Conservation (phyloP, 345 rosid genomes). For the Syzygium aqueum region DNA sequence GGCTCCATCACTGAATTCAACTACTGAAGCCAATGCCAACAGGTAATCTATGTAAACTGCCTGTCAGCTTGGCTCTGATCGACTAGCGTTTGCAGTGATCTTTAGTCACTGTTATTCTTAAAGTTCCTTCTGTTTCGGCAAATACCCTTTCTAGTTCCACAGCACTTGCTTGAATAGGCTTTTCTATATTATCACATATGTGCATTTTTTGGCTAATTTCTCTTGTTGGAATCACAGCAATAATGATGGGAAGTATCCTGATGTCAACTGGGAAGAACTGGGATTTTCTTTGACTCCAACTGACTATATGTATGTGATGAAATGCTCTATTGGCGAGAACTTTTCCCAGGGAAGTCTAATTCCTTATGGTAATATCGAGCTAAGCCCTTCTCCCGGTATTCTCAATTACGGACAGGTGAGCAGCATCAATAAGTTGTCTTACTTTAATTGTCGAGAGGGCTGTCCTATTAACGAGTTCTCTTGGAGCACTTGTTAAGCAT, state of each 20-base stretch:
- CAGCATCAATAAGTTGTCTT: neutral
- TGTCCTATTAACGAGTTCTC: neutral
- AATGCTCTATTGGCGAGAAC: constrained; percentile 7
- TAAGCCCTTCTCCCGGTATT: constrained; percentile 28
- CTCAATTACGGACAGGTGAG: constrained; percentile 46
- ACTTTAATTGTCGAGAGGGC: neutral
- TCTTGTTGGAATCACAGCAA: neutral
- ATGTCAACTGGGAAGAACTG: constrained; percentile 31
- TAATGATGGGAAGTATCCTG: constrained; percentile 5
- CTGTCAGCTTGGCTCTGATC: neutral
- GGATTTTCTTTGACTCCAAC: constrained; percentile 22
- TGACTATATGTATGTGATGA: constrained; percentile 40
- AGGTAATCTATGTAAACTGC: neutral
- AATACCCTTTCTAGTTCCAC: neutral
- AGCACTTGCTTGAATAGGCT: neutral
- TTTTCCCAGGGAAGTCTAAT: constrained; percentile 15
- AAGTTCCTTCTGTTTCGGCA: neutral
- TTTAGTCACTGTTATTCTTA: neutral
- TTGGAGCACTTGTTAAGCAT: neutral
- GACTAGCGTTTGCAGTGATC: neutral
- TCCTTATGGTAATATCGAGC: constrained; percentile 23
- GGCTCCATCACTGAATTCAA: neutral
- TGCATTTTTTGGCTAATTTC: neutral
- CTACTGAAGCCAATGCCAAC: neutral
- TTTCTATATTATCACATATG: neutral